Evolutionary conservation across 2,329 filamentous ascomycete genomes (phyloP), one percentile per base, ranked within the genome.

Genomic region (Fusarium bactridioides): DNA sequence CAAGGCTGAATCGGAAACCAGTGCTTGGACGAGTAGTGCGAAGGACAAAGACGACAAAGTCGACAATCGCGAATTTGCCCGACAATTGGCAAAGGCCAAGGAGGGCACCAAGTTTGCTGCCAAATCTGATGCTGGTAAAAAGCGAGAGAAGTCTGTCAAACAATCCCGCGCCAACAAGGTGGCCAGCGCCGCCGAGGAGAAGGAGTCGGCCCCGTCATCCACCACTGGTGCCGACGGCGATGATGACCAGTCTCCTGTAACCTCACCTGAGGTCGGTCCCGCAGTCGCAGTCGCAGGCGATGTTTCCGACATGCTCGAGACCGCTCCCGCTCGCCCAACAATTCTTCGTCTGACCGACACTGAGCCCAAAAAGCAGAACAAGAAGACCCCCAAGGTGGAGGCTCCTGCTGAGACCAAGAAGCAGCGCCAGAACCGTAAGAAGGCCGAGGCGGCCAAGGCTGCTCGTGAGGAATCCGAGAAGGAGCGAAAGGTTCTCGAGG

Each of bases 241-340:
- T 77, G 93, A 97, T 77, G 94, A 97, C 77, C 85, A 92, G 76
- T 94, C 94, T 7, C 86, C 92, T 12, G 86, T 87, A 64, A 85
- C 86, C 48, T 95, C 93, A 16, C 92, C 94, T 37, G 85, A 89
- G 56, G 83, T 87, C 27, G 80, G 76, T 40, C 84, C 89, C 19
- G 86, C 84, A 19, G 86, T 89, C n/a, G 86, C 85, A 19, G 86
- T 89, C 64, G 87, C 88, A 67, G 90, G 88, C 61, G 93, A 93
- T 79, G 90, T 98, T 64, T 92, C 92, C 61, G 95, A 98, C 82
- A 98, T 98, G 95, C 90, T 98, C 21, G 94, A 97, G 82, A 86
- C 92, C 54, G 83, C 89, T 47, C 82, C 89, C 6, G 80, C 90
- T 43, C 92, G 90, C 60, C 92, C 94, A 29, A 91, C 91, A 1